Evolutionary conservation across 2,329 filamentous ascomycete genomes (phyloP).

Genomic region (Neocucurbitaria cava): DNA sequence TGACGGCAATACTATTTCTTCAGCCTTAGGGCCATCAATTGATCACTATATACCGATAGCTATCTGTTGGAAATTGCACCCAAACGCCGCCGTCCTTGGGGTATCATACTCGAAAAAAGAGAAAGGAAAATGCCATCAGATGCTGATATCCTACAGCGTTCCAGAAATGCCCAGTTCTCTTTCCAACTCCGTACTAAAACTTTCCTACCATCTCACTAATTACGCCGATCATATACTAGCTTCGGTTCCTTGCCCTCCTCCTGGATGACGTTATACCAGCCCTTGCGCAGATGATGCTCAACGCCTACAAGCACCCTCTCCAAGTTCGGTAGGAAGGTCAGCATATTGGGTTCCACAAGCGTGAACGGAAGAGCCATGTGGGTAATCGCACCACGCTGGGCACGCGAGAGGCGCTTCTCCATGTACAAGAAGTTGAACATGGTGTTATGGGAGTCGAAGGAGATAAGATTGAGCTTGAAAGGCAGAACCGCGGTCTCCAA

Average conservation of each 20-base stretch:
- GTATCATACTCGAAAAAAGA: neutral
- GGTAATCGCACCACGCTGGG: constrained; percentile 30
- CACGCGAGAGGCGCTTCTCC: constrained; percentile 25
- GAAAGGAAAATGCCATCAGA: neutral
- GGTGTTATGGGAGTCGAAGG: constrained; percentile 26
- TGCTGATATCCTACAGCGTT: neutral
- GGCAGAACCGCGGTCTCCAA: constrained; percentile 36
- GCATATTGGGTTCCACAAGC: constrained; percentile 22
- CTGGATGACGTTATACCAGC: constrained; percentile 26
- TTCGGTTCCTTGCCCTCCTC: constrained; percentile 20
- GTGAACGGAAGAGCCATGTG: constrained; percentile 22
- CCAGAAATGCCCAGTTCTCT: neutral
- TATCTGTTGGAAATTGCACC: neutral
- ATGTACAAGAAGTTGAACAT: constrained; percentile 39
- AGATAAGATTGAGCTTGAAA: constrained; percentile 31
- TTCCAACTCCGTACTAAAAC: neutral
- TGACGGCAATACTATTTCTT: too few species aligned
- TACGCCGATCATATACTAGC: constrained; percentile 1
- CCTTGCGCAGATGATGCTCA: constrained; percentile 7
- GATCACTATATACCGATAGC: neutral
- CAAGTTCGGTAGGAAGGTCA: constrained; percentile 28
- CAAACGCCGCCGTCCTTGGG: neutral
- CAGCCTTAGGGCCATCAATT: neutral
- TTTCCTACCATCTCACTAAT: neutral
- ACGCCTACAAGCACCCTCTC: constrained; percentile 22